These are phyloP conservation scores for Phylloporus sp. DNA, from an alignment of 768 basidiomycete species.

Conservation along the genomic window DNA sequence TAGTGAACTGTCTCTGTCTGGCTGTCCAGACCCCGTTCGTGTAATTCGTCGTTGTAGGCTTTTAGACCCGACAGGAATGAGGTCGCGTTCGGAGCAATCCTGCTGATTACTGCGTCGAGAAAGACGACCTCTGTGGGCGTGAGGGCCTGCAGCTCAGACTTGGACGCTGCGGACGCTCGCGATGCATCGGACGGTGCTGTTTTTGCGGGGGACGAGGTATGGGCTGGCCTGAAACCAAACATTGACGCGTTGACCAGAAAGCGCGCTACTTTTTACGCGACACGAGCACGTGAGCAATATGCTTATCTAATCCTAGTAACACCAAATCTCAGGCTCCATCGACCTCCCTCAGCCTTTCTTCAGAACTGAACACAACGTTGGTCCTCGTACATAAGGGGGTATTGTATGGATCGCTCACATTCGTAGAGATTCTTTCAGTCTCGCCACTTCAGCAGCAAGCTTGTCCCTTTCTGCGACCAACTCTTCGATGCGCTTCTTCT, in stretches of 20 bases:
- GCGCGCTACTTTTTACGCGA: conserved; percentile 26
- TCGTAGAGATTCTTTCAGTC: conserved; percentile 14
- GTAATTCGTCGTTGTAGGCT: conserved; percentile 76
- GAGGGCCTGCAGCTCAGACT: conserved; percentile 49
- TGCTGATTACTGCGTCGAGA: conserved; percentile 68
- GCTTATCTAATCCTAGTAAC: conserved; percentile 31
- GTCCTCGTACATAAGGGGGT: background rate
- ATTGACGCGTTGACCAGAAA: conserved; percentile 25
- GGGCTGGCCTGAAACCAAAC: conserved; percentile 45
- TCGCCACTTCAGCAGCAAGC: conserved; percentile 13
- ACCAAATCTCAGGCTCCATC: background rate
- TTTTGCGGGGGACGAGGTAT: conserved; percentile 45
- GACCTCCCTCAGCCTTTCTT: background rate
- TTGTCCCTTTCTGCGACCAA: conserved; percentile 15
- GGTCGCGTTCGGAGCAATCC: conserved; percentile 63
- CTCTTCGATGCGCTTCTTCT: conserved; percentile 21
- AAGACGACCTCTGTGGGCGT: conserved; percentile 59
- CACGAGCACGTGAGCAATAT: conserved; percentile 23
- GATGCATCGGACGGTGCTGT: conserved; percentile 37
- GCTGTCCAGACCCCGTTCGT: conserved; percentile 70
- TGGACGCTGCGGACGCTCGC: conserved; percentile 37
- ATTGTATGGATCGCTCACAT: conserved; percentile 8
- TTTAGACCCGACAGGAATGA: conserved; percentile 81
- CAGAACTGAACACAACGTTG: background rate
- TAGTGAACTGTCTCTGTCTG: conserved; percentile 78